Evolutionary conservation across 495 filamentous ascomycete genomes (phyloP), one percentile per base, ranked within the genome.

Genomic region (Penicillium soppii): DNA sequence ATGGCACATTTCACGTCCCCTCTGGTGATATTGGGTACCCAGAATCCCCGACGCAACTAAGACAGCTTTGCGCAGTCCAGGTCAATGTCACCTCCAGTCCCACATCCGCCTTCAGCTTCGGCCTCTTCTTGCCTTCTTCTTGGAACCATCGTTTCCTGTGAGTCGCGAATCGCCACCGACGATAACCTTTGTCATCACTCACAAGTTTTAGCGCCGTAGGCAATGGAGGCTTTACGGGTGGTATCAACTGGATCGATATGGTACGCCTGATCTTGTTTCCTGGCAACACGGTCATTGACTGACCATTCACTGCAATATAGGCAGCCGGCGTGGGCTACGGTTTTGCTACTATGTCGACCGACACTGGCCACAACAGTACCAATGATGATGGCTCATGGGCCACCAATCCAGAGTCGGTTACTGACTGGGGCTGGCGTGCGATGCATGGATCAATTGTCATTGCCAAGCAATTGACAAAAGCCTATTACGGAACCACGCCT

Each of bases 231-330:
- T 27, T 27, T 27, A 27, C 29, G 3, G 13, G 29, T 32, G 79
- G 79, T 1, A 77, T 81, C 55, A 79, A 79, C 50, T 80, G 72
- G 71, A 56, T 72, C 15, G 77, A 82, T 48, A 79, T 81, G 43
- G 43, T 47, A 15, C 6, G 43, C 20, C 10, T 47, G 15, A 48
- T 15, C n/a, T n/a, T n/a, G 25, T 27, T 5, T 27, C 4, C 4
- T 5, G 4, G 9, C 25, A 27, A 27, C 9, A 9, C 25, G 4
- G 3, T 3, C 20, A 10, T 37, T 13, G 15, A 40, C 16, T 39
- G 6, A 19, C 16, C 26, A 12, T 17, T 8, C 22, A 13, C 7
- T 15, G 25, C n/a, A 20, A 2, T 13, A 49, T n/a, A 73, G 77
- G 66, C 5, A 64, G n/a, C 63, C 1, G 73, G 72, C 5, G 59